Conservation (phyloP, 148 eudicot species). For the Pharnaceum exiguum region DNA sequence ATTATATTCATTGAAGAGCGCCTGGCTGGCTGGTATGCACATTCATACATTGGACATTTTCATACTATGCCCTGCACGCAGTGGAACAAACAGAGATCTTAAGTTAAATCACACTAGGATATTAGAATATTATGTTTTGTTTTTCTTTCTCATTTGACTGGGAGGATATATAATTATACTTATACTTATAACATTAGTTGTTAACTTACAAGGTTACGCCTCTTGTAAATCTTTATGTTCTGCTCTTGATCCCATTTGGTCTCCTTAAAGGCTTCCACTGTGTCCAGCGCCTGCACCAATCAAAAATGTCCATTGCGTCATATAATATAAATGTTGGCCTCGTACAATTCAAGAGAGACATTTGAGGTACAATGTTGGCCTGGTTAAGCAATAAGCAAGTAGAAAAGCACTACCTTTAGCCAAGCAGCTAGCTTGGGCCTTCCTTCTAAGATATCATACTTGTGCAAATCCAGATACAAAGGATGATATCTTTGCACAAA, state of each 20-base stretch:
- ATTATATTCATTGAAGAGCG: no score
- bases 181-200: no score
- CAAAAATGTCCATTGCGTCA: background rate
- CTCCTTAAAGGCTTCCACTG: slow-evolving; percentile 4
- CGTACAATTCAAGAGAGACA: background rate
- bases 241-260: slow-evolving; percentile 11
- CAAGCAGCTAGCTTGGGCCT: slow-evolving; percentile 43
- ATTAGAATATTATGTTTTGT: no score
- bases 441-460: slow-evolving; percentile 36
- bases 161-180: no score
- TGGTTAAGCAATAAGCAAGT: background rate
- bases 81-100: no score
- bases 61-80: no score
- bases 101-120: no score
- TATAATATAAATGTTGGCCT: no score
- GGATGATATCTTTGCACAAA: slow-evolving; percentile 44
- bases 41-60: no score
- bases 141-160: no score
- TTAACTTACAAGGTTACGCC: no score
- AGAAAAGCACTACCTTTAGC: slow-evolving; percentile 53
- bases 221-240: slow-evolving; percentile 10
- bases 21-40: no score
- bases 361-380: background rate
- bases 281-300: slow-evolving; percentile 8
- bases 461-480: slow-evolving; percentile 28